Evolutionary conservation across 169 alveolate genomes (phyloP).

Genomic region (Plasmodium cynomolgi): DNA sequence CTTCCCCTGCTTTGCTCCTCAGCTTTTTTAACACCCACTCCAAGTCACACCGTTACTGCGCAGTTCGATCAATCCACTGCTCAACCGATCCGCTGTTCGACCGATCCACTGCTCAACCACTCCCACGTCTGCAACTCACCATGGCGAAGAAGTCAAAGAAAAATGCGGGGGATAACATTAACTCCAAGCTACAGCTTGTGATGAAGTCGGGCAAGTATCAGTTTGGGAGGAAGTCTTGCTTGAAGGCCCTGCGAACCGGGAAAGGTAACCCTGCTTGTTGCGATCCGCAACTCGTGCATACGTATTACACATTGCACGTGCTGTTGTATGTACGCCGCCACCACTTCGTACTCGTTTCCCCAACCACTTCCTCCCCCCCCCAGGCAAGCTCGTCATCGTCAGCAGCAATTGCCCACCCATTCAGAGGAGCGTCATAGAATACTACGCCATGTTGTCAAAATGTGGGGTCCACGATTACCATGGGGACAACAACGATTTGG

Average conservation of each 20-base stretch:
- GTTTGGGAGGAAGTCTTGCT: slow-evolving; percentile 96
- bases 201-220: slow-evolving; percentile 97
- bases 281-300: neutral
- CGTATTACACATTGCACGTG: neutral
- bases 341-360: neutral
- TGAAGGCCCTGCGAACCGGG: slow-evolving; percentile 96
- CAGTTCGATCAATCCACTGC: neutral
- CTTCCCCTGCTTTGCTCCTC: neutral
- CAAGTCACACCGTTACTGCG: neutral
- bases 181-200: slow-evolving; percentile 95
- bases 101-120: neutral
- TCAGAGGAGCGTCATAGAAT: slow-evolving; percentile 97
- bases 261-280: slow-evolving; percentile 80
- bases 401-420: slow-evolving; percentile 98
- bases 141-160: slow-evolving; percentile 91
- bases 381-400: slow-evolving; percentile 93
- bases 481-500: slow-evolving; percentile 96
- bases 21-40: neutral
- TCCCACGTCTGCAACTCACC: slow-evolving; percentile 11
- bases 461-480: slow-evolving; percentile 94
- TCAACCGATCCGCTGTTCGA: neutral
- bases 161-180: slow-evolving; percentile 94
- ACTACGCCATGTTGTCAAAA: slow-evolving; percentile 98
- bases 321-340: too few relatives aligned
- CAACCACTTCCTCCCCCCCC: neutral